phyloP scores from a whole-genome alignment of 2,329 filamentous ascomycete species.

The Zalaria obscura region DNA sequence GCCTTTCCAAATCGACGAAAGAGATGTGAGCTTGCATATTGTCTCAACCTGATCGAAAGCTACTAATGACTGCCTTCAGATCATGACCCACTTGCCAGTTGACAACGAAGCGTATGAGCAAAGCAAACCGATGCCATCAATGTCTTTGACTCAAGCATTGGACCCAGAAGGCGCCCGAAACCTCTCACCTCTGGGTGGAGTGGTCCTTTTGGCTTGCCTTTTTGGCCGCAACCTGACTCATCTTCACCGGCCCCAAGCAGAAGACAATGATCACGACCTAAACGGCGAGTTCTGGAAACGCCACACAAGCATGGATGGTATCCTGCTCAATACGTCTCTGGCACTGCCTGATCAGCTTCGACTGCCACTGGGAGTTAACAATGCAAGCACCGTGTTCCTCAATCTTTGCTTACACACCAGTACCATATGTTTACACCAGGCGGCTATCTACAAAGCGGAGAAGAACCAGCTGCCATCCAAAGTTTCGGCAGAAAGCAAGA shows the following conservation, averaged over 20 bases:
- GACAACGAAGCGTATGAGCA: constrained; percentile 75
- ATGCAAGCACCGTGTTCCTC: constrained; percentile 78
- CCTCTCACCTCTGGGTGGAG: constrained; percentile 64
- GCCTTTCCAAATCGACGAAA: constrained; percentile 89
- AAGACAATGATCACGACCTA: constrained; percentile 74
- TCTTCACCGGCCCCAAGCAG: constrained; percentile 68
- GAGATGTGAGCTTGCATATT: constrained; percentile 43
- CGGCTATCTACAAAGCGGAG: constrained; percentile 93
- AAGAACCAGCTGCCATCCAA: constrained; percentile 66
- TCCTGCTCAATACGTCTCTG: constrained; percentile 74
- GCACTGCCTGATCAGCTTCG: constrained; percentile 70
- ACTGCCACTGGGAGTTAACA: constrained; percentile 58
- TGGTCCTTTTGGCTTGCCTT: constrained; percentile 73
- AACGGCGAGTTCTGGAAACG: constrained; percentile 94
- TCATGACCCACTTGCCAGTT: constrained; percentile 70
- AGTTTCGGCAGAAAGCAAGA: constrained; percentile 78
- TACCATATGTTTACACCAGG: constrained; percentile 94
- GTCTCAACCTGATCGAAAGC: neutral
- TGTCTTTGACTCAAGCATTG: constrained; percentile 56
- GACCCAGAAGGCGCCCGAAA: constrained; percentile 56
- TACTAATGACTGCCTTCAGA: constrained; percentile 24
- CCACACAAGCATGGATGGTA: constrained; percentile 77
- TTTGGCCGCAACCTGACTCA: constrained; percentile 87
- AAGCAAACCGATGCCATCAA: constrained; percentile 59
- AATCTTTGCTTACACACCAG: constrained; percentile 98